Conservation (phyloP, 495 filamentous ascomycete species). For the Tricharina praecox region DNA sequence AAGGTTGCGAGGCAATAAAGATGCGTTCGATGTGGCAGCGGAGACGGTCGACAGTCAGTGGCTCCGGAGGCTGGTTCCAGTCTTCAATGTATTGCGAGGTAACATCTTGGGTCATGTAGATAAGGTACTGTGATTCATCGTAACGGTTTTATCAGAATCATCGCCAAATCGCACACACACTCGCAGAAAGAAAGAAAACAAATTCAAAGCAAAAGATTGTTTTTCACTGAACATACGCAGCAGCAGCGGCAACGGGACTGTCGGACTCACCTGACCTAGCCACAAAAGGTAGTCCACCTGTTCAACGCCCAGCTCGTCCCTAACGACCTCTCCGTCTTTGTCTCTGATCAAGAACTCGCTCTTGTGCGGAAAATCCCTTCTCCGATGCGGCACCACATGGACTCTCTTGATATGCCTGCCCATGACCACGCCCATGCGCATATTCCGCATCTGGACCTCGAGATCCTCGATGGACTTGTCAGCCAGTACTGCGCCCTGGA, state of each 20-base stretch:
- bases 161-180: no score
- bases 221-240: conserved; percentile 1
- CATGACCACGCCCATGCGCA: conserved; percentile 30
- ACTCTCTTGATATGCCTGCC: conserved; percentile 31
- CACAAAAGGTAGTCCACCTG: conserved; percentile 29
- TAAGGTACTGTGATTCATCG: conserved; percentile 30
- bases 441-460: conserved; percentile 27
- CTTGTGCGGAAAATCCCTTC: conserved; percentile 22
- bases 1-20: conserved; percentile 31
- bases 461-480: conserved; percentile 24
- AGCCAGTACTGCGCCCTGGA: conserved; percentile 8
- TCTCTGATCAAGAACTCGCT: conserved; percentile 23
- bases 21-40: conserved; percentile 30
- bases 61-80: conserved; percentile 28
- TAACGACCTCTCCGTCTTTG: conserved; percentile 10
- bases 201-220: no score
- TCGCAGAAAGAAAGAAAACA: no score
- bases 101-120: conserved; percentile 30
- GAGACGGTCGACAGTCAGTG: conserved; percentile 27
- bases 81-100: conserved; percentile 33
- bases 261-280: conserved; percentile 28
- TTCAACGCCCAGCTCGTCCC: conserved; percentile 5
- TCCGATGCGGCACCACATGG: conserved; percentile 24
- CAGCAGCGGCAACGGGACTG: no score
- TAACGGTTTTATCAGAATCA: no score